Evolutionary conservation across 345 rosid species (phyloP).

Genomic region (Murraya koenigii): DNA sequence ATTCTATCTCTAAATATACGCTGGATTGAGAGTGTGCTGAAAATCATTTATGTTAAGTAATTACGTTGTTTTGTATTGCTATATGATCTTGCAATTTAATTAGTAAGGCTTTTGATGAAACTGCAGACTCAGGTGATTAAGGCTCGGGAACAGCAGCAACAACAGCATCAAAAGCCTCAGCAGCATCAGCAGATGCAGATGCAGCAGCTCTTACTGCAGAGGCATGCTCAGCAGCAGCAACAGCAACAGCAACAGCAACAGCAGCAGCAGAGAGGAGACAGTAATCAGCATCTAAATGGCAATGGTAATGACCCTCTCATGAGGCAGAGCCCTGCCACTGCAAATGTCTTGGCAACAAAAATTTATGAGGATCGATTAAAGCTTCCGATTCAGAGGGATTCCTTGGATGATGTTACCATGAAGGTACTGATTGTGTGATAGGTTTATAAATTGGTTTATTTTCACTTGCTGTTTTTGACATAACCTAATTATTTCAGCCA

Average conservation of each 20-base stretch:
- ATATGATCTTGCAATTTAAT: not conserved
- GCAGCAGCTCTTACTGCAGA: slow-evolving; percentile 52
- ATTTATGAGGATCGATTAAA: slow-evolving; percentile 49
- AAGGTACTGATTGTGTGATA: slow-evolving; percentile 34
- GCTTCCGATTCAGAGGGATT: slow-evolving; percentile 52
- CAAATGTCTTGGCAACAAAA: slow-evolving; percentile 43
- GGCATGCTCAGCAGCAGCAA: slow-evolving; percentile 48
- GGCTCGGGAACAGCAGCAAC: slow-evolving; percentile 48
- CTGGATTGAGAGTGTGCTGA: not conserved
- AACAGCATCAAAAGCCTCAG: slow-evolving; percentile 42
- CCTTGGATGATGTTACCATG: slow-evolving; percentile 38
- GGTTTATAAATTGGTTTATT: not conserved
- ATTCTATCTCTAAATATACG: not conserved
- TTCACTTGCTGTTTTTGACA: slow-evolving; percentile 12
- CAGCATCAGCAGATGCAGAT: slow-evolving; percentile 40
- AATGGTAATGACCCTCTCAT: slow-evolving; percentile 31
- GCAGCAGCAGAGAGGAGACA: slow-evolving; percentile 40
- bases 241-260: slow-evolving; percentile 50
- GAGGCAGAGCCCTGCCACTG: slow-evolving; percentile 39
- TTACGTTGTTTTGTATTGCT: not conserved
- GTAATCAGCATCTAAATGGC: slow-evolving; percentile 31
- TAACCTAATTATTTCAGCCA: slow-evolving; percentile 32
- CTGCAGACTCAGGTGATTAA: slow-evolving; percentile 46
- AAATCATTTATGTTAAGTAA: not conserved
- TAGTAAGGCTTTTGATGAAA: not conserved